phyloP scores from a whole-genome alignment of 2,329 filamentous ascomycete species.

The Aspergillus fumigatus region DNA sequence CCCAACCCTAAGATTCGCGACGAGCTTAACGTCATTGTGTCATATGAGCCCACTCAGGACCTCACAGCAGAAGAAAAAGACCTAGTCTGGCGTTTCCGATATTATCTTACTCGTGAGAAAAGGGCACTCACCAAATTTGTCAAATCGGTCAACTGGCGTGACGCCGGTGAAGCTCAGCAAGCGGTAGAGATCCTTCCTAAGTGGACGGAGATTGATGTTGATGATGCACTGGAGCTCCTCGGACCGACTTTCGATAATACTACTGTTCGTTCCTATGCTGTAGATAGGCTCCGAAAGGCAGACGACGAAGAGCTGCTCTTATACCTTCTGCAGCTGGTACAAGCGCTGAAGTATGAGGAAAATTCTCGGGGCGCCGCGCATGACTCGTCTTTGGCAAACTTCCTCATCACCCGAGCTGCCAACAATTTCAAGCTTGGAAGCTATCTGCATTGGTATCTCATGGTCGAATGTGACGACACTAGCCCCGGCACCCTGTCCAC shows the following conservation, averaged over 20 bases:
- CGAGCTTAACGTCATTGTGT: conserved; percentile 84
- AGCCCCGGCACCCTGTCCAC: conserved; percentile 69
- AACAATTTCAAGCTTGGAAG: conserved; percentile 88
- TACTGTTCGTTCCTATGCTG: conserved; percentile 85
- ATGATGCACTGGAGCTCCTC: conserved; percentile 89
- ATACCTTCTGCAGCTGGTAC: conserved; percentile 89
- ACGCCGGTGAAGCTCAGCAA: conserved; percentile 77
- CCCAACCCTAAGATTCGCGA: conserved; percentile 94
- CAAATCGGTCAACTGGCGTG: conserved; percentile 94
- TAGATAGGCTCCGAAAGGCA: conserved; percentile 83
- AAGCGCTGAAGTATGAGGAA: conserved; percentile 90
- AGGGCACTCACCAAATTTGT: conserved; percentile 92
- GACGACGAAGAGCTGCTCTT: conserved; percentile 87
- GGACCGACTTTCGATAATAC: conserved; percentile 88
- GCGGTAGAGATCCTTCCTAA: conserved; percentile 84
- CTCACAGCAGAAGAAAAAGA: conserved; percentile 90
- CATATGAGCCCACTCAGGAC: conserved; percentile 86
- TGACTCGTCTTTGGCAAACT: conserved; percentile 82
- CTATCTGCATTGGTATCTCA: conserved; percentile 96
- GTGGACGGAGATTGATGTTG: conserved; percentile 96
- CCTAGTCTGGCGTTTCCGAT: conserved; percentile 94
- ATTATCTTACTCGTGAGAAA: conserved; percentile 90
- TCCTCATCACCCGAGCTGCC: conserved; percentile 81
- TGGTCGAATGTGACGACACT: conserved; percentile 89
- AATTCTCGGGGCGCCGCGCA: conserved; percentile 60